Base-by-base conservation (phyloP, 2,329 filamentous ascomycete species). In the Coniella lustricola region DNA sequence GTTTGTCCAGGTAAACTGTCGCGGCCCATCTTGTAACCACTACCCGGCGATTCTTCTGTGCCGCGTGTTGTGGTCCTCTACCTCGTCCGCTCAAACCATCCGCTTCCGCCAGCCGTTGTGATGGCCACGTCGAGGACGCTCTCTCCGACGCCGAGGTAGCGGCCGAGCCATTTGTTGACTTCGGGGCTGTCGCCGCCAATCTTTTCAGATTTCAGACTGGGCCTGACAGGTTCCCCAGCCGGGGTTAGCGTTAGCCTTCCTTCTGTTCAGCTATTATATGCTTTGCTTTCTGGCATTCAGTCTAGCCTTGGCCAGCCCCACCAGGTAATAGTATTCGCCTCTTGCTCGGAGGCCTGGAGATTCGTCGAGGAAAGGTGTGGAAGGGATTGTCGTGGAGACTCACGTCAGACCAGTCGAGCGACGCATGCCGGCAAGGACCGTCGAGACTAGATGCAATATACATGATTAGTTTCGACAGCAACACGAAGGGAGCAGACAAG, bases 41-140 rank as follows among this genome's bases (percentile, higher is more conserved):
- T n/a, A n/a, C n/a, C n/a, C n/a, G n/a, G n/a, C n/a, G n/a, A n/a
- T n/a, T n/a, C 25, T 29, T 29, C 25, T 29, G 5, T 29, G 10
- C 10, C 25, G 5, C 5, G 5, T 29, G 25, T 29, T 29, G 10
- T 29, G 25, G 25, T 29, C 25, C 25, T 10, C 33, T 73, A 94
- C 72, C 90, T 81, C 67, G 81, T 90, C 62, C 93, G 81, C 73
- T 96, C 90, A 66, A 98, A 98, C 70, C 83, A 98, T 52, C 84
- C 79, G 64, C 87, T 94, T 42, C 86, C 84, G 36, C 89, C 86
- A 64, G 95, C 87, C 49, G 97, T 80, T 35, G 90, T 90, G 29
- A 97, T 89, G 25, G 90, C 94, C 72, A 94, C 87, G 68, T 98
- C 93, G 90, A 98, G 95, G 56, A 96, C 87, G 81, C 90, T 95